These are phyloP conservation scores for Diddensiella caesifluorescens DNA, from an alignment of 805 yeast genomes.

Conservation along the genomic window DNA sequence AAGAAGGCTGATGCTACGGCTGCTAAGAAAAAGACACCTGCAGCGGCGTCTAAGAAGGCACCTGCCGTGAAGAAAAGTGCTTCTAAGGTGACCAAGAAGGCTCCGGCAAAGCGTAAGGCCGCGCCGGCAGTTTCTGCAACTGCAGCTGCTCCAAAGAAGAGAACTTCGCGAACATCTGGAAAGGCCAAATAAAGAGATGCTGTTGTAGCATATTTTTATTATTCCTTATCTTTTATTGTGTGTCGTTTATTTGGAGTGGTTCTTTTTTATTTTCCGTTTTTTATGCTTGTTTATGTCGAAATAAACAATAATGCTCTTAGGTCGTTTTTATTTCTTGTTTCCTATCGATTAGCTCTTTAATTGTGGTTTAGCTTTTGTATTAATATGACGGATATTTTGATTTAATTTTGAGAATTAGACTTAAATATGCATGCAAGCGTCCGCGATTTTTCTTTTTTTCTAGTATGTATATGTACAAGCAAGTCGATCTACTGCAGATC, in stretches of 20 bases:
- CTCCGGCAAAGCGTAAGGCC: slow-evolving; percentile 31
- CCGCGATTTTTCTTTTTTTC: slow-evolving; percentile 1
- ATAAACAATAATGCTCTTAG: not conserved
- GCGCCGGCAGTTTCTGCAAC: slow-evolving; percentile 22
- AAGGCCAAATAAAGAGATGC: slow-evolving; percentile 21
- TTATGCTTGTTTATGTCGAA: slow-evolving; percentile 1
- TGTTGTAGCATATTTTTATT: slow-evolving; percentile 1
- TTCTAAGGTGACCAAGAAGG: slow-evolving; percentile 21
- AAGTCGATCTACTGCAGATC: not conserved
- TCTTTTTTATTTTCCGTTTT: slow-evolving; percentile 6
- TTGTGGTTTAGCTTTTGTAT: slow-evolving; percentile 3
- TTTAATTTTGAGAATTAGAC: too few relatives aligned
- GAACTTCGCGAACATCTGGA: slow-evolving; percentile 28
- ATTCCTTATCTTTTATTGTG: slow-evolving; percentile 1
- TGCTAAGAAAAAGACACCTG: slow-evolving; percentile 42
- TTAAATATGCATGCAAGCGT: not conserved
- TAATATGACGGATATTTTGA: slow-evolving; percentile 1
- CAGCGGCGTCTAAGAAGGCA: slow-evolving; percentile 36
- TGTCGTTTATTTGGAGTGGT: not conserved
- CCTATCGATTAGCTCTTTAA: too few relatives aligned
- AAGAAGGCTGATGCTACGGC: slow-evolving; percentile 28
- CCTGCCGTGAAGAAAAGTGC: slow-evolving; percentile 24
- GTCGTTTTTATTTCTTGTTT: not conserved
- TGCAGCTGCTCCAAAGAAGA: slow-evolving; percentile 23
- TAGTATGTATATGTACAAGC: slow-evolving; percentile 3